phyloP scores from a whole-genome alignment of 1,284 basidiomycete genomes.

The Singerocomus rubriflavus region DNA sequence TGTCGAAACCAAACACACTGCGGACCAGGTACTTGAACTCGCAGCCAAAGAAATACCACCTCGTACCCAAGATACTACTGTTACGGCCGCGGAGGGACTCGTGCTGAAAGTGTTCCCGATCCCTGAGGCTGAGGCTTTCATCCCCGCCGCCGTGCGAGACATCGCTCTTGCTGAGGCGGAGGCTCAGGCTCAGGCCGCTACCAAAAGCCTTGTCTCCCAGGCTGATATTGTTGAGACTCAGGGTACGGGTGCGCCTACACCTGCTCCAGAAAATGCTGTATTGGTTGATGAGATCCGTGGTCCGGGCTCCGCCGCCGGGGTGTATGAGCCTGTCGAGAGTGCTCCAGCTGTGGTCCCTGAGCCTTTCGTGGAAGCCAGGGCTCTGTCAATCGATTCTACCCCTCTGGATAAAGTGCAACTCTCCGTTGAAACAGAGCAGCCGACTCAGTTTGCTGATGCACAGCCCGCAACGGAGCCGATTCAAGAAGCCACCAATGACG shows the following conservation, averaged over 20 bases:
- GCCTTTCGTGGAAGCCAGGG: background rate
- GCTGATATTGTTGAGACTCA: constrained; percentile 4
- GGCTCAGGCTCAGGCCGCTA: constrained; percentile 8
- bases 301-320: constrained; percentile 33
- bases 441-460: constrained; percentile 6
- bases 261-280: constrained; percentile 34
- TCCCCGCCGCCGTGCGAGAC: background rate
- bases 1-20: constrained; percentile 6
- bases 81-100: background rate
- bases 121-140: background rate
- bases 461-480: background rate
- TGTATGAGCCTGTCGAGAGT: constrained; percentile 12
- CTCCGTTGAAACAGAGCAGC: constrained; percentile 6
- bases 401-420: background rate
- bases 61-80: background rate
- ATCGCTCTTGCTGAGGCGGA: constrained; percentile 3
- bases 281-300: constrained; percentile 37
- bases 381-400: background rate
- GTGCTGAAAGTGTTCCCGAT: background rate
- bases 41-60: constrained; percentile 1
- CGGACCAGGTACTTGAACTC: constrained; percentile 4
- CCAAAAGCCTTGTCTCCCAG: constrained; percentile 4
- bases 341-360: background rate
- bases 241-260: constrained; percentile 11
- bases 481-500: constrained; percentile 1